Evolutionary conservation across 176 grass and related monocot species (phyloP), one percentile per base, ranked within the genome.

Genomic region (Melocanna baccifera): DNA sequence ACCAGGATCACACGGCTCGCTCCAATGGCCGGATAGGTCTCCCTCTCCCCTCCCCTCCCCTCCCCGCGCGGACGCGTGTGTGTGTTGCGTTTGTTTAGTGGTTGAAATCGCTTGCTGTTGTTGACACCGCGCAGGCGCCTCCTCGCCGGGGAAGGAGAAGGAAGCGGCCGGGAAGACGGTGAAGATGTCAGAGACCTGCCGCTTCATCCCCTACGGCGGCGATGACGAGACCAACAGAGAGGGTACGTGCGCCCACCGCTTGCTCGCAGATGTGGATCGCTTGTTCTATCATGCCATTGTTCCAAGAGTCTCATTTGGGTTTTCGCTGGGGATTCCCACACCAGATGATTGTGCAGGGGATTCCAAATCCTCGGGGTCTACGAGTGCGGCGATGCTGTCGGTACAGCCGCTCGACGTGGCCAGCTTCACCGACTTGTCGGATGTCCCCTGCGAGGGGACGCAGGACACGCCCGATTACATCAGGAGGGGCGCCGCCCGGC

Each of bases 401-500:
- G 47, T 26, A 37, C 37, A 7, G 46, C 40, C 62, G 64, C 58
- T 13, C 40, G 82, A 68, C 10, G 19, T 9, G 23, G 45, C 32
- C 10, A 59, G 53, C 72, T 71, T 18, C 64, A 9, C 71, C 12
- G 42, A 12, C 41, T 78, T 63, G 1, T 65, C 82, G 41, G 88
- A 69, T n/a, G 39, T 85, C 43, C 82, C 87, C 20, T 57, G 23
- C 37, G 92, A 81, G 15, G 89, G 62, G 52, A 48, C 76, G 41
- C 76, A 87, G 71, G 91, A 95, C 52, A 94, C 91, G 47, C 93
- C 93, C 18, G 93, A 98, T 68, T 98, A 98, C 77, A 89, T 95
- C 84, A 86, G 91, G 50, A 58, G 72, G 55, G 65, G 81, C 76
- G 81, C 71, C 32, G 53, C 80, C 34, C 90, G 96, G 41, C 47